Base-by-base conservation (phyloP, 2,329 filamentous ascomycete genomes). In the Penicillium sp. region DNA sequence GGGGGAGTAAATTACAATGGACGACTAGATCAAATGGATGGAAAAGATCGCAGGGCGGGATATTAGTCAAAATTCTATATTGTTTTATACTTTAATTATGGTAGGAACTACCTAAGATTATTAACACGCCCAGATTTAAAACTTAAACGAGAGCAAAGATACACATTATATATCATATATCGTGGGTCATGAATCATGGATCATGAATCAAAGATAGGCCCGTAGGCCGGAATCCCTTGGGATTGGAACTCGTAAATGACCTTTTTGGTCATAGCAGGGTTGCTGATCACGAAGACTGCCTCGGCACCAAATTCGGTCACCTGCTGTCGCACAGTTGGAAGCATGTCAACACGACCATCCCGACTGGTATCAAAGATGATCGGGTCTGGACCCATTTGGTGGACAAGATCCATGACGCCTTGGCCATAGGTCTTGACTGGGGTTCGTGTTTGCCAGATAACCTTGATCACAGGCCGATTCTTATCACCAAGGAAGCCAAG, bases 271-370 rank as follows among this genome's bases (percentile, higher is more conserved):
- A 90, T 79, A 46, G 72, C 79, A 49, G 85, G 82, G 65, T 91
- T 91, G 45, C 84, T 85, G 61, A 91, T 86, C 49, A 90, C 80
- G 63, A 89, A 85, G 15, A 90, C 86, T 1, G 87, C 88, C 74
- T 90, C 87, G 2, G 80, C 79, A 2, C 70, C 58, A 18, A 74
- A 74, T 23, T 79, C 71, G 42, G 60, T 62, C 26, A 72, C 75
- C 45, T 86, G 72, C 8, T 75, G 69, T 56, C 81, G 86, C 29
- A 80, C 77, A 40, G 83, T 72, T n/a, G 75, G 76, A 40, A 86
- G 62, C 66, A 89, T 79, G 65, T 90, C 82, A 2, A 84, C 80
- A 10, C 86, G 77, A 0, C 85, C 85, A 33, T 77, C 75, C 26
- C 69, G 67, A 49, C 78, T 79, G 3, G 87, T 89, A 65, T 91